Evolutionary conservation across 106 monocot genomes (phyloP).

Genomic region (Apostasia ramifera): DNA sequence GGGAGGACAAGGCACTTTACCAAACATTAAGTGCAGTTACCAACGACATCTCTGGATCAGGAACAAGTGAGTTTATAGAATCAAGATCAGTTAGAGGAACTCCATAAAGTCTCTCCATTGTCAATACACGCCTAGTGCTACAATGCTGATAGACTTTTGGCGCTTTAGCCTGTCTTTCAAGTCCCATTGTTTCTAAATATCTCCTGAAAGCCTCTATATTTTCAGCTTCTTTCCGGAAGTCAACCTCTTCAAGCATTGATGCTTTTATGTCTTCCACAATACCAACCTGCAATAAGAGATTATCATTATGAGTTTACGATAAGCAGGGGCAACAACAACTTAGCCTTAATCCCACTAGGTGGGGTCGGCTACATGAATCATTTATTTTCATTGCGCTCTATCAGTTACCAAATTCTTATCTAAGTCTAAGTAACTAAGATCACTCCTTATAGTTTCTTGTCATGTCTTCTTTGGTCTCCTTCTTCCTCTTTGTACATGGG

Average conservation of each 20-base stretch:
- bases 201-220: slow-evolving; percentile 77
- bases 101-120: slow-evolving; percentile 97
- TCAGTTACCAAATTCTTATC: no score
- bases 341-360: no score
- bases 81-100: slow-evolving; percentile 97
- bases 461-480: no score
- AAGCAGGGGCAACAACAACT: no score
- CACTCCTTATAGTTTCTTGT: no score
- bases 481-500: no score
- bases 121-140: slow-evolving; percentile 69
- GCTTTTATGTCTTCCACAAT: slow-evolving; percentile 81
- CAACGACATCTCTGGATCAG: slow-evolving; percentile 72
- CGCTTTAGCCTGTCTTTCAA: slow-evolving; percentile 79
- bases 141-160: slow-evolving; percentile 72
- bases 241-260: slow-evolving; percentile 99
- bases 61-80: slow-evolving; percentile 73
- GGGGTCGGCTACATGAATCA: no score
- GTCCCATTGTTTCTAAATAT: slow-evolving; percentile 72
- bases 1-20: slow-evolving; percentile 20
- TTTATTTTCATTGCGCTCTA: no score
- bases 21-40: slow-evolving; percentile 97
- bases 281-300: slow-evolving; percentile 49
- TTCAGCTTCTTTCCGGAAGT: slow-evolving; percentile 81
- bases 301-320: not conserved
- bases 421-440: no score